Percentiles rank a stretch among this genome's conserved stretches.
These are phyloP conservation scores for Alternaria sp. DNA, from an alignment of 2,329 filamentous ascomycete genomes.

Conservation along the genomic window DNA sequence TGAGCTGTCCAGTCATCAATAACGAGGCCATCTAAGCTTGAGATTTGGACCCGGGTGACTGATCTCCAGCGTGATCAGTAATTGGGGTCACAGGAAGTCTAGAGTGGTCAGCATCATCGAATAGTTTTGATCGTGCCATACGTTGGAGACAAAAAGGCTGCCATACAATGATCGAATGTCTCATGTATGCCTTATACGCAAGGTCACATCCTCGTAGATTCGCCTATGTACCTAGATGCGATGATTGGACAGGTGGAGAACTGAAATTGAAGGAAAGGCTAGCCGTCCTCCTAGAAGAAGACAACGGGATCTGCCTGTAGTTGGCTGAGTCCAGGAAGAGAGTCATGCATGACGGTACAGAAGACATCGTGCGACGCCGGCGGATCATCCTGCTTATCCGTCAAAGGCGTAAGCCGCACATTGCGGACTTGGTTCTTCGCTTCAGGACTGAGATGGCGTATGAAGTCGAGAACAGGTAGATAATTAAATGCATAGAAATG, in stretches of 20 bases:
- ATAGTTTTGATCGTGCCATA: background rate
- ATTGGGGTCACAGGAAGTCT: background rate
- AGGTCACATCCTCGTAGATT: background rate
- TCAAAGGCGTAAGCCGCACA: conserved; percentile 42
- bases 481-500: conserved; percentile 51
- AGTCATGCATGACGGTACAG: conserved; percentile 49
- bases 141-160: background rate
- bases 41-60: background rate
- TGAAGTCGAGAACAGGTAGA: conserved; percentile 48
- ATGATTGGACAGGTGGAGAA: background rate
- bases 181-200: background rate
- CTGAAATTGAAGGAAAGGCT: background rate
- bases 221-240: conserved; percentile 9
- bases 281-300: conserved; percentile 36
- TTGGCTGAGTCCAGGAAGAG: conserved; percentile 43
- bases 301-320: conserved; percentile 47
- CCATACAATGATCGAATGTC: background rate
- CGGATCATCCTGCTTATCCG: conserved; percentile 44
- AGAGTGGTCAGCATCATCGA: background rate
- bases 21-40: background rate
- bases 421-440: conserved; percentile 47
- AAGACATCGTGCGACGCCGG: conserved; percentile 45
- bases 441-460: conserved; percentile 47
- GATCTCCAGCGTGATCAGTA: background rate
- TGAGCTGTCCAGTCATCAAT: conserved; percentile 11